These are phyloP conservation scores for Carex parvula DNA, from an alignment of 176 grass and related monocot genomes.

Conservation along the genomic window DNA sequence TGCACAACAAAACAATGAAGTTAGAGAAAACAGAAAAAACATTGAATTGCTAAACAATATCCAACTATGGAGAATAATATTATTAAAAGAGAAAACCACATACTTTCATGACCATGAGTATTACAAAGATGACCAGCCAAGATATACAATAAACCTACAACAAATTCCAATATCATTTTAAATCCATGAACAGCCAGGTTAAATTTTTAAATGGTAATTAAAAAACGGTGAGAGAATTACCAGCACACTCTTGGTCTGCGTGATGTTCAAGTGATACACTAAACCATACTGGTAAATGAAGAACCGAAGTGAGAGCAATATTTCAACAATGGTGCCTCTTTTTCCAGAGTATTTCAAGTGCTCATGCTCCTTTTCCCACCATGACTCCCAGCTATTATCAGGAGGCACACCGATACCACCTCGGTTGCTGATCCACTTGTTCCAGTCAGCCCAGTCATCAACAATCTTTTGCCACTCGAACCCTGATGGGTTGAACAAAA, in stretches of 20 bases:
- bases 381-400: slow-evolving; percentile 95
- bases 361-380: slow-evolving; percentile 97
- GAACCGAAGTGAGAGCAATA: slow-evolving; percentile 79
- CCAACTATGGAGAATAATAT: neutral
- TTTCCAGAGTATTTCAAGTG: slow-evolving; percentile 84
- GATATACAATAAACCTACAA: slow-evolving; percentile 83
- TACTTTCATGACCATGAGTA: slow-evolving; percentile 89
- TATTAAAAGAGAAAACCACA: neutral
- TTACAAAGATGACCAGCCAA: slow-evolving; percentile 79
- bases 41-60: neutral
- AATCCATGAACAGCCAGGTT: neutral
- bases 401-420: slow-evolving; percentile 85
- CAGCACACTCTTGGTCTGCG: slow-evolving; percentile 67
- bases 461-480: slow-evolving; percentile 99
- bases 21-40: neutral
- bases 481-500: slow-evolving; percentile 93
- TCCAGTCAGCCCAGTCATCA: slow-evolving; percentile 97
- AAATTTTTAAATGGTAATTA: neutral
- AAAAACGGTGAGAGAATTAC: slow-evolving; percentile 35
- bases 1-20: slow-evolving; percentile 36
- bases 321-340: slow-evolving; percentile 71
- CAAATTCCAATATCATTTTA: slow-evolving; percentile 14
- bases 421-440: slow-evolving; percentile 93
- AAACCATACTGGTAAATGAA: slow-evolving; percentile 97
- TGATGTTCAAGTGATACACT: slow-evolving; percentile 94